phyloP scores from a whole-genome alignment of 345 rosid genomes.

The Heritiera fomes region DNA sequence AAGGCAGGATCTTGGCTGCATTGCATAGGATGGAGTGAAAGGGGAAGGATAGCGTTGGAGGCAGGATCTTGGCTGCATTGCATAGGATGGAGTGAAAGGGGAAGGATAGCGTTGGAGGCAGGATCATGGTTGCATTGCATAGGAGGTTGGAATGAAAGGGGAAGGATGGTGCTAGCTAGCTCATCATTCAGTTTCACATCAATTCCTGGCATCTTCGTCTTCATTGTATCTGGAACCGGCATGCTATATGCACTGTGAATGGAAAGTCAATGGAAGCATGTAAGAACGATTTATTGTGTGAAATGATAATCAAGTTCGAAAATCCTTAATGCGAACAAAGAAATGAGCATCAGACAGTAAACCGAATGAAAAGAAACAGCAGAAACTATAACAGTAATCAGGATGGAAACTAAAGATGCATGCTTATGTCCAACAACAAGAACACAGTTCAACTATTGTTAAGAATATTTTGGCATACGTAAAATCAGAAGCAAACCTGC shows the following conservation, averaged over 20 bases:
- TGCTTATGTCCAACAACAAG: not conserved
- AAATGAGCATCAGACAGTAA: not conserved
- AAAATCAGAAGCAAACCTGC: constrained; percentile 7
- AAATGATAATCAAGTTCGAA: not conserved
- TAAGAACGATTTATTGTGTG: not conserved
- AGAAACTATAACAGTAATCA: not conserved
- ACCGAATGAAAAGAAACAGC: not conserved
- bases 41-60: constrained; percentile 40
- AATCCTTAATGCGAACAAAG: not conserved
- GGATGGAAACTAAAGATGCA: not conserved
- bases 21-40: constrained; percentile 21
- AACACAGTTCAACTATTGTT: not conserved
- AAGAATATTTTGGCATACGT: not conserved
- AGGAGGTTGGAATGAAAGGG: constrained; percentile 24
- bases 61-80: constrained; percentile 31
- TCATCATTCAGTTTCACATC: constrained; percentile 55
- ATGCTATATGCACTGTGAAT: constrained; percentile 53
- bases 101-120: constrained; percentile 39
- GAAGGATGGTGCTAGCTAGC: constrained; percentile 48
- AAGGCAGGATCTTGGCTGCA: constrained; percentile 27
- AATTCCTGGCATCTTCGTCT: constrained; percentile 73
- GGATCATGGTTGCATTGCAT: constrained; percentile 30
- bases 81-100: constrained; percentile 25
- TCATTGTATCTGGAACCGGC: constrained; percentile 60
- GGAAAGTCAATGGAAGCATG: not conserved